A percentile compares a stretch with the other conserved stretches of the same genome.
phyloP scores from a whole-genome alignment of 2,329 filamentous ascomycete species.

The Stagonosporopsis chrysanthemi region DNA sequence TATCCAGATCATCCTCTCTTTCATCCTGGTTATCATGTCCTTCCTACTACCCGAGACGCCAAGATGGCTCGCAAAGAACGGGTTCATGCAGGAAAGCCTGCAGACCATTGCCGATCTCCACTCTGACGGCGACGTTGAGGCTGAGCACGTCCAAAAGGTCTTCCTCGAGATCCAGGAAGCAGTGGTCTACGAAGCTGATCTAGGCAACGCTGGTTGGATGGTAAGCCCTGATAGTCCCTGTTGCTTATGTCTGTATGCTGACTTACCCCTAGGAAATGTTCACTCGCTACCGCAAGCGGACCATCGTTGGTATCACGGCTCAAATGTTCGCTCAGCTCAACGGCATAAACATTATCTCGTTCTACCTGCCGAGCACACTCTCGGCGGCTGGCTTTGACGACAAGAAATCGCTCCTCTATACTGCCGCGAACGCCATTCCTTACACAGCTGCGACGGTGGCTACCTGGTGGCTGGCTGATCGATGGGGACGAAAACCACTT shows the following conservation, averaged over 20 bases:
- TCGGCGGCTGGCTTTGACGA: conserved; percentile 49
- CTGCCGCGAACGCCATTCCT: conserved; percentile 51
- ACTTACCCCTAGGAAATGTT: conserved; percentile 49
- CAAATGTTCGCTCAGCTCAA: conserved; percentile 54
- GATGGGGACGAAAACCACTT: conserved; percentile 52
- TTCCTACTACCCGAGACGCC: conserved; percentile 52
- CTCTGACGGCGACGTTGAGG: conserved; percentile 46
- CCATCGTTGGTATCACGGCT: conserved; percentile 51
- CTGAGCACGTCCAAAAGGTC: conserved; percentile 47
- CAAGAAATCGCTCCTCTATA: conserved; percentile 51
- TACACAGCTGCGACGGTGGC: conserved; percentile 52
- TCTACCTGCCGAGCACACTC: conserved; percentile 52
- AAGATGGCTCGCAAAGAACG: conserved; percentile 53
- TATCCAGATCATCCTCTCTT: conserved; percentile 44
- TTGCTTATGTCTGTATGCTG: neutral
- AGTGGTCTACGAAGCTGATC: conserved; percentile 47
- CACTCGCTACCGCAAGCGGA: conserved; percentile 53
- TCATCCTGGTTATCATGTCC: conserved; percentile 46
- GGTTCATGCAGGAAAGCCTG: conserved; percentile 50
- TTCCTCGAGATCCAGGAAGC: conserved; percentile 51
- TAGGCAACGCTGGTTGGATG: conserved; percentile 45
- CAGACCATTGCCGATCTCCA: conserved; percentile 54
- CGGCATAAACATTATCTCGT: conserved; percentile 55
- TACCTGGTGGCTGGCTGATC: conserved; percentile 52
- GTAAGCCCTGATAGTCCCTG: conserved; percentile 24